These are phyloP conservation scores for Phlebopus sp. DNA, from an alignment of 1,284 basidiomycete genomes.

Conservation along the genomic window DNA sequence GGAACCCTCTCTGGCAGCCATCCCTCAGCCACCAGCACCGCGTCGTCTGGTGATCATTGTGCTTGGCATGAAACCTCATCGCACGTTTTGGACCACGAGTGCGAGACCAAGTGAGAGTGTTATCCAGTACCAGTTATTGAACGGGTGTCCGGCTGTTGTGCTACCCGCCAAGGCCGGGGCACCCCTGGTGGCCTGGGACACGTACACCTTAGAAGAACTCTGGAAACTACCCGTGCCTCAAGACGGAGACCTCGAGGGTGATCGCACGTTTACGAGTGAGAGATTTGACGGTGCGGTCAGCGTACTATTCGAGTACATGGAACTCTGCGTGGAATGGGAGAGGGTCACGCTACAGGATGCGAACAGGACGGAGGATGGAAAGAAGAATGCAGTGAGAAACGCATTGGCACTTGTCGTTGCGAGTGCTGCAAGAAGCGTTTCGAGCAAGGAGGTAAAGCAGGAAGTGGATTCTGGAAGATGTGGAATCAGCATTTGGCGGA, in stretches of 20 bases:
- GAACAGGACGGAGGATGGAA: conserved; percentile 24
- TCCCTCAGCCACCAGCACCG: conserved; percentile 43
- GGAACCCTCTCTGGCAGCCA: conserved; percentile 41
- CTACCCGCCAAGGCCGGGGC: conserved; percentile 57
- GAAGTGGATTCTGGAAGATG: conserved; percentile 55
- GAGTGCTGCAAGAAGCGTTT: conserved; percentile 50
- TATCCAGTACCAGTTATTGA: conserved; percentile 57
- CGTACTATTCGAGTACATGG: conserved; percentile 56
- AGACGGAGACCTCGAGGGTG: conserved; percentile 29
- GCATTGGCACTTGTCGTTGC: conserved; percentile 51
- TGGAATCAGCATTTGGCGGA: conserved; percentile 63
- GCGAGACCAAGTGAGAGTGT: conserved; percentile 59
- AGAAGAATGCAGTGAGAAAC: conserved; percentile 41
- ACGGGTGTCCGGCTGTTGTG: conserved; percentile 59
- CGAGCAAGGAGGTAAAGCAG: conserved; percentile 54
- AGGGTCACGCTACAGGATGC: conserved; percentile 37
- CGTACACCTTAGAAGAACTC: conserved; percentile 53
- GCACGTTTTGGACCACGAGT: conserved; percentile 56
- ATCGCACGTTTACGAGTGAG: conserved; percentile 26
- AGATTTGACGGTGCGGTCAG: conserved; percentile 52
- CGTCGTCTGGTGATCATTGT: conserved; percentile 55
- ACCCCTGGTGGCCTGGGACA: conserved; percentile 61
- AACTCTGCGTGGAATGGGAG: conserved; percentile 61
- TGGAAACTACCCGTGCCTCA: conserved; percentile 49
- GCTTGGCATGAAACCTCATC: conserved; percentile 58